phyloP scores from a whole-genome alignment of 1,284 basidiomycete species.

The Spongispora temasekensis region DNA sequence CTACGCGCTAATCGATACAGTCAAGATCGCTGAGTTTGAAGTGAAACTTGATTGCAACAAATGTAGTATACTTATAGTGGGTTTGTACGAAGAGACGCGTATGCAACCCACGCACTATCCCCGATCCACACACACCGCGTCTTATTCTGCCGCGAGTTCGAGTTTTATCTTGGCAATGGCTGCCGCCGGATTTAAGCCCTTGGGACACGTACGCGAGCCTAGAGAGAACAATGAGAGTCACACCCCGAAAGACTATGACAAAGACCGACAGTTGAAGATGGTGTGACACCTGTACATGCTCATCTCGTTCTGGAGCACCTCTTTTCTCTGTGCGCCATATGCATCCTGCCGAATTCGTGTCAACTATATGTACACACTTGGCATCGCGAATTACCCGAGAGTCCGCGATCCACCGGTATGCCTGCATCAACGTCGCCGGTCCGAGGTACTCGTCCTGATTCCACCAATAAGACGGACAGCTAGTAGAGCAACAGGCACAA shows the following conservation, averaged over 20 bases:
- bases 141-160: constrained; percentile 77
- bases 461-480: constrained; percentile 98
- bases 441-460: constrained; percentile 99
- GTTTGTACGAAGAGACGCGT: no score
- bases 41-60: background rate
- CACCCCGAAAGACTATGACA: background rate
- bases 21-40: constrained; percentile 28
- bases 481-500: constrained; percentile 95
- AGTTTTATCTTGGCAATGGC: constrained; percentile 91
- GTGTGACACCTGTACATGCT: constrained; percentile 94
- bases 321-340: constrained; percentile 81
- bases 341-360: no score
- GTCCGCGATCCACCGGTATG: constrained; percentile 98
- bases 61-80: no score
- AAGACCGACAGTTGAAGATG: constrained; percentile 86
- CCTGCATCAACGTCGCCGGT: constrained; percentile 94
- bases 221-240: background rate
- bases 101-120: constrained; percentile 10
- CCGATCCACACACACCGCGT: background rate
- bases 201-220: constrained; percentile 91
- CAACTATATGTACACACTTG: no score
- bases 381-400: constrained; percentile 85
- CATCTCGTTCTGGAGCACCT: constrained; percentile 93
- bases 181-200: constrained; percentile 89
- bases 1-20: constrained; percentile 1